phyloP scores from a whole-genome alignment of 805 yeast genomes.

The Peterozyma xylosa region DNA sequence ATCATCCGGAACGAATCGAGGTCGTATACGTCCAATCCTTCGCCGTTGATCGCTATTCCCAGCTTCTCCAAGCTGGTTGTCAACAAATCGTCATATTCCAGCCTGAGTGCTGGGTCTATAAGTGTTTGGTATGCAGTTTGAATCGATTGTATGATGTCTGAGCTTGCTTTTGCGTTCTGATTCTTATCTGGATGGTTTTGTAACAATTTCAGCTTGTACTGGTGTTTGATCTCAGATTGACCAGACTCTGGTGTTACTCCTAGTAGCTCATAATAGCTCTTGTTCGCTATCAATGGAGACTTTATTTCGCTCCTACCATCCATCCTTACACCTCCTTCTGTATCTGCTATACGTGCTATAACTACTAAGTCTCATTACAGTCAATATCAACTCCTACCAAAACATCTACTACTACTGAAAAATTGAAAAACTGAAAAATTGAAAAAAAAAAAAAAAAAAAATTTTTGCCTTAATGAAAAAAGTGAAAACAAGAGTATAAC shows the following conservation, averaged over 20 bases:
- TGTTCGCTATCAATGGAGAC: neutral
- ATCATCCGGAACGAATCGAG: conserved; percentile 46
- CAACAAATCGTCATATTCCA: conserved; percentile 46
- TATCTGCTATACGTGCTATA: too few relatives aligned
- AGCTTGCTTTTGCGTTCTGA: conserved; percentile 1
- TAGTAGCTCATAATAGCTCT: conserved; percentile 50
- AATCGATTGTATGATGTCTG: conserved; percentile 17
- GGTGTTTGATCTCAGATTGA: conserved; percentile 40
- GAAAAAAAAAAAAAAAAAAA: conserved; percentile 1
- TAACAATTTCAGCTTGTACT: conserved; percentile 58
- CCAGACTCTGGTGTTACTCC: conserved; percentile 35
- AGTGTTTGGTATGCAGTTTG: conserved; percentile 61
- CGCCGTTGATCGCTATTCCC: conserved; percentile 43
- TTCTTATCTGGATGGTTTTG: conserved; percentile 75
- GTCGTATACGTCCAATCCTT: conserved; percentile 62
- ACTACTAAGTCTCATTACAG: too few relatives aligned
- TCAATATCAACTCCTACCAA: too few relatives aligned
- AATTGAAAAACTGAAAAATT: neutral
- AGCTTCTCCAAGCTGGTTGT: conserved; percentile 22
- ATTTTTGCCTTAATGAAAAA: neutral
- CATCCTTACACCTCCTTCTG: too few relatives aligned
- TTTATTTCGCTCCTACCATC: too few relatives aligned
- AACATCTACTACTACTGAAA: neutral
- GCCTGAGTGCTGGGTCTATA: conserved; percentile 29
- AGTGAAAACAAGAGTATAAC: conserved; percentile 11